Evolutionary conservation across 306 rosid genomes (phyloP), one percentile per base, ranked within the genome.

Genomic region (Citrullus mucosospermus): DNA sequence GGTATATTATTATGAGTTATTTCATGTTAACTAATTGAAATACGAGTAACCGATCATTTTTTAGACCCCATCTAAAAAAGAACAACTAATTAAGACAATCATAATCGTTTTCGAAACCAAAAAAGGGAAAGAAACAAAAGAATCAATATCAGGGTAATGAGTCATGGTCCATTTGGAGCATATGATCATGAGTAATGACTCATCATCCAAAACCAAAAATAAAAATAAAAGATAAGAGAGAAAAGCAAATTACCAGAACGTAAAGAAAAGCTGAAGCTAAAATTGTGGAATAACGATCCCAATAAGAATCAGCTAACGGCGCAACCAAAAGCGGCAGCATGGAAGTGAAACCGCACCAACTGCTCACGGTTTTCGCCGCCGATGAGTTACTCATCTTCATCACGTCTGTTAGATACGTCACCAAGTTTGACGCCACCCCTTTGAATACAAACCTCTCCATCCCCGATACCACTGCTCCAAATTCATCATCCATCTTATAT

Each of bases 391-490:
- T 91, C 84, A 95, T 86, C 34, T 85, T 84, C 84, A 92, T 84
- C 9, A 92, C 96, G 75, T 95, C 97, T 2, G 96, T 95, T 25
- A 95, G 82, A 85, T 95, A 95, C 3, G 88, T 92, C 15, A 92
- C 96, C 65, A 91, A 75, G 83, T 95, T 95, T 2, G 97, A 92
- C 13, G 97, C 92, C 53, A 92, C 98, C 60, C 97, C 98, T 80
- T 95, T 92, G 85, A 86, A 95, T 69, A 91, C 97, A 81, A 95
- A 88, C 88, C 98, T 92, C 86, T 95, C 98, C 84, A 95, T 87
- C 34, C 97, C 97, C 83, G 96, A 88, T 67, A 92, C 82, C 78
- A 83, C 97, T 94, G 54, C 12, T 30, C 68, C 43, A 38, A 58
- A 8, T 68, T 39, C 25, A 51, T 46, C 4, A 30, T 58, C 6